Evolutionary conservation across 768 basidiomycete species (phyloP).

Genomic region (Auriscalpium vulgare): DNA sequence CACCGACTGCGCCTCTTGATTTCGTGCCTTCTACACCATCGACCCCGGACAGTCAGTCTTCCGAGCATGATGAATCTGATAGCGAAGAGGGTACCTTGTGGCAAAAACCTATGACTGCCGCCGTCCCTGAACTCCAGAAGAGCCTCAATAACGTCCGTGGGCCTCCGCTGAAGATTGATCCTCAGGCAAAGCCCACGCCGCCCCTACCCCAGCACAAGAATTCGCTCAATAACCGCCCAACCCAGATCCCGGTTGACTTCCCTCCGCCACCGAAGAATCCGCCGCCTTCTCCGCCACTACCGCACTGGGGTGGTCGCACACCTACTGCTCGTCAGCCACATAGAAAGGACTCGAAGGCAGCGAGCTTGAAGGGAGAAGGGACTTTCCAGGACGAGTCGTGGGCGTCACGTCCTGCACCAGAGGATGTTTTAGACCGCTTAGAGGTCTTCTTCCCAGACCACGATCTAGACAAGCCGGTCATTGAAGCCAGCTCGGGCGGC

Average conservation of each 20-base stretch:
- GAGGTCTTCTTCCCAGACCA: slow-evolving; percentile 95
- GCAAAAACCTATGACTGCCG: slow-evolving; percentile 31
- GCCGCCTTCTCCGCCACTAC: slow-evolving; percentile 18
- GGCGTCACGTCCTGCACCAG: slow-evolving; percentile 86
- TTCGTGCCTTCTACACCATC: slow-evolving; percentile 7
- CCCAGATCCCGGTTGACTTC: slow-evolving; percentile 19
- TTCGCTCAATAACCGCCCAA: slow-evolving; percentile 26
- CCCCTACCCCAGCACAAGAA: slow-evolving; percentile 18
- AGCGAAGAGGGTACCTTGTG: slow-evolving; percentile 40
- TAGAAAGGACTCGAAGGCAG: slow-evolving; percentile 19
- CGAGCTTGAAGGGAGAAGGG: slow-evolving; percentile 33
- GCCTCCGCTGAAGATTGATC: slow-evolving; percentile 15
- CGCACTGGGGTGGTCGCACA: slow-evolving; percentile 14
- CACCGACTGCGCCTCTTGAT: background rate
- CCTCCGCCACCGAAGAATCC: slow-evolving; percentile 17
- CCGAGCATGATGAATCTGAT: slow-evolving; percentile 41
- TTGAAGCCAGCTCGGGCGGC: slow-evolving; percentile 76
- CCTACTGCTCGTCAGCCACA: slow-evolving; percentile 13
- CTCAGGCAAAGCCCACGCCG: slow-evolving; percentile 17
- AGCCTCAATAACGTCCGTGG: slow-evolving; percentile 8
- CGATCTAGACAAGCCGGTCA: slow-evolving; percentile 92
- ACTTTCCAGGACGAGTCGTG: slow-evolving; percentile 72
- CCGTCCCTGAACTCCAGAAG: slow-evolving; percentile 1
- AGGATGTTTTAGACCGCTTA: slow-evolving; percentile 87
- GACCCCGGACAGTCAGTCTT: slow-evolving; percentile 8